Evolutionary conservation across 1,139 yeast species (phyloP).

Genomic region (Lizanozyma gosingica): DNA sequence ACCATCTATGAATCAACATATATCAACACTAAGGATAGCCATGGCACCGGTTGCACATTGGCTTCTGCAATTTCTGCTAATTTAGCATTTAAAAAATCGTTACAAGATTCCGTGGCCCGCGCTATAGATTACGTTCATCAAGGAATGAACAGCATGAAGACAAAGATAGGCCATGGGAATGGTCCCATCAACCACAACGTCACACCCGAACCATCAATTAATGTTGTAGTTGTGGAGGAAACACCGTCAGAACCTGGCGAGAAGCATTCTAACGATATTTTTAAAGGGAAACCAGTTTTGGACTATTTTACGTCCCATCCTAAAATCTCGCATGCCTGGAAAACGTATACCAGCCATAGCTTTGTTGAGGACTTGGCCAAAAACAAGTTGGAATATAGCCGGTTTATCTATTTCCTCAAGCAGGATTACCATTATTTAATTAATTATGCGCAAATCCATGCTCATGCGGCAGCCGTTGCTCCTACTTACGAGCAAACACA

Average conservation of each 20-base stretch:
- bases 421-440: slow-evolving; percentile 69
- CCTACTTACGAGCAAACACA: slow-evolving; percentile 45
- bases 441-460: slow-evolving; percentile 63
- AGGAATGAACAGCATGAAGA: slow-evolving; percentile 39
- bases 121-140: slow-evolving; percentile 60
- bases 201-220: slow-evolving; percentile 5
- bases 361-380: slow-evolving; percentile 49
- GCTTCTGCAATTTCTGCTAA: slow-evolving; percentile 77
- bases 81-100: slow-evolving; percentile 43
- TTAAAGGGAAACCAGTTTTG: slow-evolving; percentile 18
- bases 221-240: slow-evolving; percentile 4
- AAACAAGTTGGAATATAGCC: slow-evolving; percentile 39
- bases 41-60: slow-evolving; percentile 89
- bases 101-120: slow-evolving; percentile 42
- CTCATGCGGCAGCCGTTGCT: slow-evolving; percentile 56
- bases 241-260: slow-evolving; percentile 1
- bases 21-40: slow-evolving; percentile 50
- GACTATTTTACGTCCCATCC: slow-evolving; percentile 53
- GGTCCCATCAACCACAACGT: slow-evolving; percentile 64
- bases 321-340: slow-evolving; percentile 46
- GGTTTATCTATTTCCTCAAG: slow-evolving; percentile 50
- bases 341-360: slow-evolving; percentile 48
- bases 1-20: slow-evolving; percentile 42
- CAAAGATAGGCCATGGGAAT: slow-evolving; percentile 46
- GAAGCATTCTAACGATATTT: slow-evolving; percentile 1